Percentiles rank a stretch among this genome's conserved stretches.
Evolutionary conservation across 192 early-diverging fungal genomes (phyloP).

Genomic region (Geranomyces variabilis): DNA sequence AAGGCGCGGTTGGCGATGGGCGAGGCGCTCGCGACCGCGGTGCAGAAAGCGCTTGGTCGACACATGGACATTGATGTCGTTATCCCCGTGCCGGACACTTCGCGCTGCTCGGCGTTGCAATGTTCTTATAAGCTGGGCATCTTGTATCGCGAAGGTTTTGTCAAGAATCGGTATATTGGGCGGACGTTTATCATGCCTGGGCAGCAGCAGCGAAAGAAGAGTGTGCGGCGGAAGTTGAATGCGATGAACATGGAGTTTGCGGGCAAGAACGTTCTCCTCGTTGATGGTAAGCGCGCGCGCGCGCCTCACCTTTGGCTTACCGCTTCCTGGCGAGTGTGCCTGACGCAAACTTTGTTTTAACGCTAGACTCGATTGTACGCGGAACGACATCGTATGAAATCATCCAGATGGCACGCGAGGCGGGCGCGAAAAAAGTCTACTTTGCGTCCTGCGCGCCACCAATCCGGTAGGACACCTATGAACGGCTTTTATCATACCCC

Average conservation of each 20-base stretch:
- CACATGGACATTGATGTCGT: slow-evolving; percentile 93
- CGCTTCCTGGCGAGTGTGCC: too few species aligned
- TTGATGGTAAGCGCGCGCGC: slow-evolving; percentile 73
- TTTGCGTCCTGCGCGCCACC: slow-evolving; percentile 98
- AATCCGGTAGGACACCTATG: slow-evolving; percentile 67
- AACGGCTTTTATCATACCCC: slow-evolving; percentile 26
- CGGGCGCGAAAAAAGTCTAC: slow-evolving; percentile 98
- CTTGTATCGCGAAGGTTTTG: slow-evolving; percentile 97
- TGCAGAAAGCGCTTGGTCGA: slow-evolving; percentile 73
- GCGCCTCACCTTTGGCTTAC: neutral
- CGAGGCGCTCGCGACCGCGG: slow-evolving; percentile 87
- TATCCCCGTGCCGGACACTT: slow-evolving; percentile 98
- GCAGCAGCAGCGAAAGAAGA: slow-evolving; percentile 73
- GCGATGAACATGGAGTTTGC: slow-evolving; percentile 97
- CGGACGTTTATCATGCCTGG: slow-evolving; percentile 99
- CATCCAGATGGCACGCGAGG: slow-evolving; percentile 98
- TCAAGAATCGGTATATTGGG: slow-evolving; percentile 99
- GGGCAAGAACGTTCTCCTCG: slow-evolving; percentile 94
- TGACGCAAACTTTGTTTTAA: too few species aligned
- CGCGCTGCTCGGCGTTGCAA: slow-evolving; percentile 92
- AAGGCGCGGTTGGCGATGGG: slow-evolving; percentile 97
- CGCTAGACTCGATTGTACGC: slow-evolving; percentile 93
- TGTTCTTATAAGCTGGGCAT: slow-evolving; percentile 86
- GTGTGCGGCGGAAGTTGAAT: slow-evolving; percentile 96
- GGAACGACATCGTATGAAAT: slow-evolving; percentile 99